Base-by-base conservation (phyloP, 768 basidiomycete species). In the Lyophyllum atratum region DNA sequence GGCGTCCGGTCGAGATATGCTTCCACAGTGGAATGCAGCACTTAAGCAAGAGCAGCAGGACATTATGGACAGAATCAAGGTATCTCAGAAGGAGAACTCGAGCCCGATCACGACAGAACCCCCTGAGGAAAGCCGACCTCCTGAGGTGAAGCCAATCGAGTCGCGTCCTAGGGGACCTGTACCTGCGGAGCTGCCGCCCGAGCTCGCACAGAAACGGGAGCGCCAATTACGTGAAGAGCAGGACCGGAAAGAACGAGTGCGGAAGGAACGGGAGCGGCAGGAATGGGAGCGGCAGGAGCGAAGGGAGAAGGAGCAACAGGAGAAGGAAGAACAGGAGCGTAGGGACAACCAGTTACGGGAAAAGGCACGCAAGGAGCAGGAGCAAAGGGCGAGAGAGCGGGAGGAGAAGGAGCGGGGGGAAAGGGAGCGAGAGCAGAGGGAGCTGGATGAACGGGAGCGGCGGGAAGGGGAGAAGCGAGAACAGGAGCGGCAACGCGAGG, bases 61-160 rank as follows among this genome's bases (percentile, higher is more conserved):
- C 14, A 81, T 85, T 59, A 68, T 80, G 71, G 76, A 81, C 55
- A 68, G 63, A 73, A 85, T 70, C 70, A 70, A 66, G 71, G 74
- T 37, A 22, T 25, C 49, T 12, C 60, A 54, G 42, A 64, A 64
- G 48, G 59, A 48, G 29, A 29, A 44, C 10, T 49, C 51, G 24
- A 57, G 49, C 33, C 25, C 59, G 12, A 56, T 14, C 31, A 49
- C 57, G 22, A n/a, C 46, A 49, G 51, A 58, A 21, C 48, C 46
- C 14, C 49, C 58, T 34, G 28, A 37, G 14, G 49, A 39, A 11
- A 34, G 21, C 19, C 55, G 17, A 25, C 39, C 54, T 19, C 28
- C 34, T 11, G 28, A 44, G 19, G 28, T 48, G 15, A 47, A 12
- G 43, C 37, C 40, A 14, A 48, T 28, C 26, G 34, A 40, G 22